A percentile compares a stretch with the other conserved stretches of the same genome.
phyloP scores from a whole-genome alignment of 108 stramenopile species.

The Tribonema minus region DNA sequence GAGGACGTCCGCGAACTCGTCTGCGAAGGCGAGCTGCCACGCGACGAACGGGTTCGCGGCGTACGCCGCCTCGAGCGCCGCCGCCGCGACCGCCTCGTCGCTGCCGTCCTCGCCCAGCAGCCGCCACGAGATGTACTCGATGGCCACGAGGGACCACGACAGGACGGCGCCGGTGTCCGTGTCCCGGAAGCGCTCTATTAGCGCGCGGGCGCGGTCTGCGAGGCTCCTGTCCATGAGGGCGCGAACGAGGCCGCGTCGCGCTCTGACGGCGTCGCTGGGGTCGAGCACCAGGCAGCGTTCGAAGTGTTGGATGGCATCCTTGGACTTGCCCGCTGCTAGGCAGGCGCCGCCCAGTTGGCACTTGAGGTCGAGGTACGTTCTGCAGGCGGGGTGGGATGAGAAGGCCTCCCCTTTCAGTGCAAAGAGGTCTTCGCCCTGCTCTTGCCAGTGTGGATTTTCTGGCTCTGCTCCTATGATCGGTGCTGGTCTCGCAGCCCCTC shows the following conservation, averaged over 20 bases:
- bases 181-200: background rate
- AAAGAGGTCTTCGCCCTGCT: constrained; percentile 12
- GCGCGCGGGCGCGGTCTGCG: constrained; percentile 10
- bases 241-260: constrained; percentile 16
- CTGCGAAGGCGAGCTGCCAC: constrained; percentile 6
- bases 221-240: constrained; percentile 8
- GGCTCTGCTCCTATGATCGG: background rate
- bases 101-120: constrained; percentile 6
- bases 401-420: background rate
- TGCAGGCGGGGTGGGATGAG: too few relatives aligned
- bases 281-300: constrained; percentile 12
- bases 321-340: background rate
- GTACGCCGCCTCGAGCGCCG: background rate
- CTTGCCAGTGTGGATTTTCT: background rate
- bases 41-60: constrained; percentile 11
- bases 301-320: background rate
- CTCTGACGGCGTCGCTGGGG: constrained; percentile 10
- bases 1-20: background rate
- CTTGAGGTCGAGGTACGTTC: too few relatives aligned
- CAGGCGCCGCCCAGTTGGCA: background rate
- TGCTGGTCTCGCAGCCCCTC: constrained; percentile 20
- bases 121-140: constrained; percentile 13
- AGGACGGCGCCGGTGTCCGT: background rate
- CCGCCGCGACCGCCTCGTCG: background rate
- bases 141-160: constrained; percentile 17